Evolutionary conservation across 768 basidiomycete genomes (phyloP).

Genomic region (Suillus cothurnatus): DNA sequence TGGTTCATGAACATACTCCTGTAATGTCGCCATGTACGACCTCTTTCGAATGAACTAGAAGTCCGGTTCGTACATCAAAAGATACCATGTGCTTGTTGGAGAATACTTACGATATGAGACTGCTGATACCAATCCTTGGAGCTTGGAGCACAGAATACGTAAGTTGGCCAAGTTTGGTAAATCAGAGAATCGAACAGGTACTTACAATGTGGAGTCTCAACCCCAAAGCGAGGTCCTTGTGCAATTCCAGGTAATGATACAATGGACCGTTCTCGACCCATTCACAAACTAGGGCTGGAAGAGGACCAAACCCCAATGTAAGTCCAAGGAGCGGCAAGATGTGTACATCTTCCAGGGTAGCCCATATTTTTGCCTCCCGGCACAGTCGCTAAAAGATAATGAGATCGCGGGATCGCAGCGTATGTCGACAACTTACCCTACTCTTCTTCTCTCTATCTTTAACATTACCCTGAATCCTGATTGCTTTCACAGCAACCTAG

Average conservation of each 20-base stretch:
- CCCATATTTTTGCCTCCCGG: constrained; percentile 42
- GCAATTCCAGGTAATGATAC: constrained; percentile 40
- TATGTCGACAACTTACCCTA: background rate
- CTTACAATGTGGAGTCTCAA: constrained; percentile 40
- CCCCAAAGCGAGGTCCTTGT: constrained; percentile 36
- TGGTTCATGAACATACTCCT: background rate
- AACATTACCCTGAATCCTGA: background rate
- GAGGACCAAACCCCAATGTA: constrained; percentile 40
- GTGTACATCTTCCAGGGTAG: constrained; percentile 39
- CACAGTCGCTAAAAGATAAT: constrained; percentile 22
- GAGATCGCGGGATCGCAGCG: background rate
- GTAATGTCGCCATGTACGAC: constrained; percentile 16
- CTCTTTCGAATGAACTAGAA: constrained; percentile 7
- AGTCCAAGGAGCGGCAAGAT: constrained; percentile 40
- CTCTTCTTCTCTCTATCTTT: constrained; percentile 6
- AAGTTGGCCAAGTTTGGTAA: background rate
- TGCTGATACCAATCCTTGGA: constrained; percentile 42
- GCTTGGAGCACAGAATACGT: constrained; percentile 24
- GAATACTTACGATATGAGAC: constrained; percentile 38
- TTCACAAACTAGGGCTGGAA: constrained; percentile 41
- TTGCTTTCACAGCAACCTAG: constrained; percentile 11
- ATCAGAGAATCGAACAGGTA: background rate
- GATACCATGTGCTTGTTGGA: background rate
- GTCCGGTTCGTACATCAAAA: background rate
- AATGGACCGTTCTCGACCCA: constrained; percentile 44